These are phyloP conservation scores for Curvularia verruculosa DNA, from an alignment of 2,329 filamentous ascomycete species.

Conservation along the genomic window DNA sequence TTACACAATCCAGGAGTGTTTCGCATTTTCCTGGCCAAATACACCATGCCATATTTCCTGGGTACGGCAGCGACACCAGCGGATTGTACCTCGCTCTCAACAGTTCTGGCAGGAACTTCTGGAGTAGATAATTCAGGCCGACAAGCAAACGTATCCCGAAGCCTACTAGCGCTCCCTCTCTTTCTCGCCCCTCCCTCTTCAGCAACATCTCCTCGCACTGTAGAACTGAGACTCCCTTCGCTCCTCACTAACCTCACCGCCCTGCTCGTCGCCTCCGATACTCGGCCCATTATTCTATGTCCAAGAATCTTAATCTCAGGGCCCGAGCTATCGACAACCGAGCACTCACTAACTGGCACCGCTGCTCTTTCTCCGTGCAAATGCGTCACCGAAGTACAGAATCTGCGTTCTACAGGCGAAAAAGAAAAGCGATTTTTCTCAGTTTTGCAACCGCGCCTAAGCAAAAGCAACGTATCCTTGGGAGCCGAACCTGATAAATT, in stretches of 20 bases:
- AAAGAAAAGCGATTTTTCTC: not conserved
- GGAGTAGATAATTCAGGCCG: constrained; percentile 3
- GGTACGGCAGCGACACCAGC: not conserved
- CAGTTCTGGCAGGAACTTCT: not conserved
- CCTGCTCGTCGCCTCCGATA: not conserved
- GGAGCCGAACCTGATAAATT: not conserved
- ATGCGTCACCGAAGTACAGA: not conserved
- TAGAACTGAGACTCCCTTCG: not conserved
- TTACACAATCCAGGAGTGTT: not conserved
- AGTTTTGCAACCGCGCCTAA: not conserved
- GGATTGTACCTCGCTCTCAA: not conserved
- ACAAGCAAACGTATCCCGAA: constrained; percentile 1
- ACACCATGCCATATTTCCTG: constrained; percentile 3
- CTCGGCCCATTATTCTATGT: not conserved
- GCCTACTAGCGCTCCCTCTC: not conserved
- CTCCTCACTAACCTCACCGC: not conserved
- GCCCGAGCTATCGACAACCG: not conserved
- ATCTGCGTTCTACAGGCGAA: not conserved
- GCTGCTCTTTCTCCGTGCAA: not conserved
- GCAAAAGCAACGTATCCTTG: not conserved
- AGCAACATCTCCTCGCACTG: not conserved
- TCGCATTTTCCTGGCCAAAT: not conserved
- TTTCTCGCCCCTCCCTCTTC: not conserved
- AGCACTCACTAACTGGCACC: not conserved
- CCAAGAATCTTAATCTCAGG: not conserved